Conservation (phyloP, 768 basidiomycete genomes). For the Fistulinella prunicolor region DNA sequence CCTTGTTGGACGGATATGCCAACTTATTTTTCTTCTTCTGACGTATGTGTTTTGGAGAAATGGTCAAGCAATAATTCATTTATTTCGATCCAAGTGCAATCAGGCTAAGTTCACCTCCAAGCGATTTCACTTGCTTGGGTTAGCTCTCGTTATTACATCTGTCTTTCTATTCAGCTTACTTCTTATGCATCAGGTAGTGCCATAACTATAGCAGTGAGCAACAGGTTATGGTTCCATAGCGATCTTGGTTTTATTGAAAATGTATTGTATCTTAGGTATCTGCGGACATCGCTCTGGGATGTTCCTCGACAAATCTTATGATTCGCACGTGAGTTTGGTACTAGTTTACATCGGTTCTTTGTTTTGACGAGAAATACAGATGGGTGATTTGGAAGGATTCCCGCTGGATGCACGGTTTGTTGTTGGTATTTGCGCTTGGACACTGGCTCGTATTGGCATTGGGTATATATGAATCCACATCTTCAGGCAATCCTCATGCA, state of each 20-base stretch:
- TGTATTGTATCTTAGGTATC: constrained; percentile 5
- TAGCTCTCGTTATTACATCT: constrained; percentile 1
- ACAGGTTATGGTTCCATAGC: not conserved
- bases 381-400: constrained; percentile 29
- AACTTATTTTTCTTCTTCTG: constrained; percentile 15
- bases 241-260: not conserved
- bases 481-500: no score
- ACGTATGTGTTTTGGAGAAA: constrained; percentile 7
- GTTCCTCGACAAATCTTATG: constrained; percentile 25
- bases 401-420: constrained; percentile 12
- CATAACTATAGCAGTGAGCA: constrained; percentile 14
- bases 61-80: not conserved
- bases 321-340: constrained; percentile 25
- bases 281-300: constrained; percentile 15
- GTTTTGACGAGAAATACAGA: constrained; percentile 10
- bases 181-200: constrained; percentile 3
- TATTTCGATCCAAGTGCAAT: constrained; percentile 8
- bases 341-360: not conserved
- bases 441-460: constrained; percentile 25
- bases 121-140: constrained; percentile 13
- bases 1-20: constrained; percentile 18
- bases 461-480: constrained; percentile 1
- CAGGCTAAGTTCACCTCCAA: not conserved
- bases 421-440: constrained; percentile 10
- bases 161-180: not conserved